phyloP scores from a whole-genome alignment of 495 filamentous ascomycete genomes.

The Penicillium desertorum region DNA sequence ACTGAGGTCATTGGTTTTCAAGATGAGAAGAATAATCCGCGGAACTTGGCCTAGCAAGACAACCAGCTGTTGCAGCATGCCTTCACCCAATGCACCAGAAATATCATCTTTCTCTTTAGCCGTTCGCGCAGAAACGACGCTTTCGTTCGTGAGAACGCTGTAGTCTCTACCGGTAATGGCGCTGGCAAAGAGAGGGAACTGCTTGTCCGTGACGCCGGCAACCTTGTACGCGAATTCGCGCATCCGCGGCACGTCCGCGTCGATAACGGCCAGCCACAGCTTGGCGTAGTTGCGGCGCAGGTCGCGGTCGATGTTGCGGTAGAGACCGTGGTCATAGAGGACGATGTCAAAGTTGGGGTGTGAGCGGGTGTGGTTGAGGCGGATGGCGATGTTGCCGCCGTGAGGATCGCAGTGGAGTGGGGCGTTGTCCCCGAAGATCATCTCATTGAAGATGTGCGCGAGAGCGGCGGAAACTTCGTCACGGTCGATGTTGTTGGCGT shows the following conservation, averaged over 20 bases:
- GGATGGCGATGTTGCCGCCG: slow-evolving; percentile 93
- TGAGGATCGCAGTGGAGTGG: slow-evolving; percentile 97
- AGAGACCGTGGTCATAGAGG: slow-evolving; percentile 96
- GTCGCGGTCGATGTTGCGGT: slow-evolving; percentile 81
- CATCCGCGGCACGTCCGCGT: slow-evolving; percentile 80
- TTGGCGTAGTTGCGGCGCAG: slow-evolving; percentile 89
- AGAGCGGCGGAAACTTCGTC: slow-evolving; percentile 95
- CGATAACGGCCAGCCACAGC: slow-evolving; percentile 94
- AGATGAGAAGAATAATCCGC: slow-evolving; percentile 85
- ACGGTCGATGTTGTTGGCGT: slow-evolving; percentile 81
- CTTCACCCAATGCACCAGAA: slow-evolving; percentile 77
- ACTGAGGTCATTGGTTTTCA: slow-evolving; percentile 98
- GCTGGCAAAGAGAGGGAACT: slow-evolving; percentile 93
- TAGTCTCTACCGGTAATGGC: slow-evolving; percentile 97
- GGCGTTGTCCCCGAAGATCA: slow-evolving; percentile 93
- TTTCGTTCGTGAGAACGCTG: slow-evolving; percentile 60
- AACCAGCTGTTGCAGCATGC: slow-evolving; percentile 82
- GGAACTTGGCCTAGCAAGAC: slow-evolving; percentile 88
- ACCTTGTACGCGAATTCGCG: slow-evolving; percentile 85
- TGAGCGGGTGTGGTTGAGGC: slow-evolving; percentile 60
- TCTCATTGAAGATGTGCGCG: slow-evolving; percentile 95
- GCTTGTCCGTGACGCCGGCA: slow-evolving; percentile 83
- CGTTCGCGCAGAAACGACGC: slow-evolving; percentile 62
- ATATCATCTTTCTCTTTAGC: slow-evolving; percentile 78
- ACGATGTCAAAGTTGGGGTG: slow-evolving; percentile 93